Evolutionary conservation across 208 protist species (phyloP).

Genomic region (Kentomonas sorsogonicus): DNA sequence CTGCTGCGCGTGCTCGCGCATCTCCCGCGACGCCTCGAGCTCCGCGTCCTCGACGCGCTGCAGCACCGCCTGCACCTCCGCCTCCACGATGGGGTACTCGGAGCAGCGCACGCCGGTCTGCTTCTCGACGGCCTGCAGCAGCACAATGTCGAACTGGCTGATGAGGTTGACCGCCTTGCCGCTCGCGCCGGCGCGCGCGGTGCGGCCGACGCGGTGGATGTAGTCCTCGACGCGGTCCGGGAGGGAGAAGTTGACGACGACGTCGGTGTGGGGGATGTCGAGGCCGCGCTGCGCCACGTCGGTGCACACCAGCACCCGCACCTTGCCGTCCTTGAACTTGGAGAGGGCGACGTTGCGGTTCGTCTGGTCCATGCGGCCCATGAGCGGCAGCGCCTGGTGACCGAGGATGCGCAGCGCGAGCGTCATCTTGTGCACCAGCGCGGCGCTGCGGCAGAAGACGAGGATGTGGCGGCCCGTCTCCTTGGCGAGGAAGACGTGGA

Average conservation of each 20-base stretch:
- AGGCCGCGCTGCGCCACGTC: conserved; percentile 94
- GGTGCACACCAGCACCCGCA: conserved; percentile 88
- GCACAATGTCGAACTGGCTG: conserved; percentile 97
- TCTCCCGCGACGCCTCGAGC: conserved; percentile 84
- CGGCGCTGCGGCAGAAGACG: conserved; percentile 88
- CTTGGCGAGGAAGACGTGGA: conserved; percentile 85
- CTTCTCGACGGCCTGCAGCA: conserved; percentile 97
- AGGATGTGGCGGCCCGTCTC: conserved; percentile 89
- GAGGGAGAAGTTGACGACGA: conserved; percentile 98
- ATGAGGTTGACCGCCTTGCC: conserved; percentile 93
- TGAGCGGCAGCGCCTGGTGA: conserved; percentile 85
- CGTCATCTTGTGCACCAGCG: conserved; percentile 88
- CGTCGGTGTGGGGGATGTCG: conserved; percentile 97
- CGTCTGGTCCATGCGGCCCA: conserved; percentile 89
- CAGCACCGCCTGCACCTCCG: conserved; percentile 64
- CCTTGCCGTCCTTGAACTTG: conserved; percentile 89
- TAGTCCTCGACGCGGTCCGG: conserved; percentile 96
- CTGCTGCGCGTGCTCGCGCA: conserved; percentile 82
- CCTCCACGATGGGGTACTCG: conserved; percentile 77
- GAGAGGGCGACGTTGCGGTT: conserved; percentile 87
- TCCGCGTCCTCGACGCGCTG: conserved; percentile 91
- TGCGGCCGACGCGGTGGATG: conserved; percentile 96
- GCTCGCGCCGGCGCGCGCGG: conserved; percentile 91
- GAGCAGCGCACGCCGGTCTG: conserved; percentile 90
- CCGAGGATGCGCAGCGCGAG: conserved; percentile 87